Base-by-base conservation (phyloP, 768 basidiomycete species). In the Lactarius psammicola region DNA sequence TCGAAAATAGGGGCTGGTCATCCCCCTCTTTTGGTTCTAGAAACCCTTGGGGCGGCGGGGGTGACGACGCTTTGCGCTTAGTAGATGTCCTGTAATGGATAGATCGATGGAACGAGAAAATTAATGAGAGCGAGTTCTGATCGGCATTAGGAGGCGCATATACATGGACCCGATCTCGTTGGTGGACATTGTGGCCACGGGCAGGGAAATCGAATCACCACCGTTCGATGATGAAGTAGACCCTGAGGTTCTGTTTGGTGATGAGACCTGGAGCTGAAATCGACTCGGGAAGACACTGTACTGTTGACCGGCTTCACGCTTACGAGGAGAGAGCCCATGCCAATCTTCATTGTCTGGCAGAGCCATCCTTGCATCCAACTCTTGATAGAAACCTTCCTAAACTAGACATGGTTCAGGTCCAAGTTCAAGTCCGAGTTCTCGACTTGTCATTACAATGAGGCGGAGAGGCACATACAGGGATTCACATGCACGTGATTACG, bases 361-460 rank as follows among this genome's bases (percentile, higher is more conserved):
- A n/a, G 59, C 67, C 67, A 70, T 70, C 23, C 69, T 69, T 58
- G 61, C 49, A 6, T 70, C 69, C 53, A 70, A 59, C 63, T 55
- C 69, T 42, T 56, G 56, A 56, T 70, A 70, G 49, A 70, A 69
- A 49, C 20, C 54, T 60, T 67, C 54, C 17, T n/a, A 51, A 56
- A 55, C 61, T 58, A 11, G 46, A 30, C 60, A 55, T 60, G 26
- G 49, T 51, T 26, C 49, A 28, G 4, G 26, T 51, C 28, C 49
- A 51, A 17, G 49, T 51, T 51, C 46, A 23, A 49, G 54, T n/a
- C 18, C 28, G n/a, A n/a, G n/a, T 15, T 38, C 13, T 54, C 53
- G 54, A 33, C 30, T 23, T 30, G 20, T 6, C n/a, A 33, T 26
- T 13, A 57, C n/a, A 36, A 36, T 34, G 33, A 31, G 20, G 15